Evolutionary conservation across 2,329 filamentous ascomycete species (phyloP).

Genomic region (Stemphylium vesicarium): DNA sequence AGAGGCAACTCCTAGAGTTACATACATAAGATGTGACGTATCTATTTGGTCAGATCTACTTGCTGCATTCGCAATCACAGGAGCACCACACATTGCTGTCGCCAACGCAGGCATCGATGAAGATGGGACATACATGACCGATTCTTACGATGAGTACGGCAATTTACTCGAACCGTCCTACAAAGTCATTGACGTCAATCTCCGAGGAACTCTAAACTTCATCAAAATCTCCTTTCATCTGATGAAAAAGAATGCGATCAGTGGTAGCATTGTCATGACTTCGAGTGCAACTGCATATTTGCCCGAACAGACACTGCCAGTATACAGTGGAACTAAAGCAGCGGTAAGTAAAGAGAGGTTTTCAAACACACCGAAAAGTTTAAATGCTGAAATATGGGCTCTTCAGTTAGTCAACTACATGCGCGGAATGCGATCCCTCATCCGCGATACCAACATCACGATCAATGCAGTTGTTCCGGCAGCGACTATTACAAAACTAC

Average conservation of each 20-base stretch:
- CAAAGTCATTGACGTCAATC: slow-evolving; percentile 46
- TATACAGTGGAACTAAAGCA: slow-evolving; percentile 38
- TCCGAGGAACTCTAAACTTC: slow-evolving; percentile 40
- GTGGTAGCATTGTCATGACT: slow-evolving; percentile 50
- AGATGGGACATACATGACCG: slow-evolving; percentile 37
- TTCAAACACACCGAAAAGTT: no score
- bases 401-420: slow-evolving; percentile 12
- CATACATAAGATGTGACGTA: no score
- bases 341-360: slow-evolving; percentile 25
- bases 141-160: slow-evolving; percentile 37
- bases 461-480: slow-evolving; percentile 52
- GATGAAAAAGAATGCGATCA: slow-evolving; percentile 26
- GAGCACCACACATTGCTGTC: slow-evolving; percentile 35
- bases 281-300: slow-evolving; percentile 48
- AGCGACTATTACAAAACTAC: slow-evolving; percentile 42
- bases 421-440: slow-evolving; percentile 39
- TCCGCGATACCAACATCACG: slow-evolving; percentile 37
- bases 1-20: no score
- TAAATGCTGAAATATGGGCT: no score
- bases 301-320: slow-evolving; percentile 47
- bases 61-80: no score
- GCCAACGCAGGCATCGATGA: slow-evolving; percentile 47
- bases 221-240: slow-evolving; percentile 41
- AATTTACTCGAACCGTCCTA: slow-evolving; percentile 37
- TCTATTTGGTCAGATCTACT: no score